These are phyloP conservation scores for Pelagophyceae sp. DNA, from an alignment of 352 stramenopile species.

Conservation along the genomic window DNA sequence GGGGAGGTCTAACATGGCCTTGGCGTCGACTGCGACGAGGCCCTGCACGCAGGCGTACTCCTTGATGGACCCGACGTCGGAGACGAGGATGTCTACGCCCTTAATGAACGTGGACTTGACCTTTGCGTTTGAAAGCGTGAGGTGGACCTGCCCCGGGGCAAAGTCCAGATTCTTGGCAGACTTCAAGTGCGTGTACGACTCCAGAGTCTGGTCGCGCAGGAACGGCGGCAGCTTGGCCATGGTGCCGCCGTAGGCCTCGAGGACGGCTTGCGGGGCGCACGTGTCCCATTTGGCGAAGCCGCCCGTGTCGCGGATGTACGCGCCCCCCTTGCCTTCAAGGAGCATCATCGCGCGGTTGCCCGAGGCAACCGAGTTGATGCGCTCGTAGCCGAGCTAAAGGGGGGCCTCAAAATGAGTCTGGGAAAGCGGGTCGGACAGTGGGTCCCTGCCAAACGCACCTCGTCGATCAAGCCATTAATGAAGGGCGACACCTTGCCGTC, in stretches of 20 bases:
- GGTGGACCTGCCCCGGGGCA: slow-evolving; percentile 22
- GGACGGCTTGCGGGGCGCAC: slow-evolving; percentile 41
- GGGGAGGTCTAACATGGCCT: slow-evolving; percentile 8
- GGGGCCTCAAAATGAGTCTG: too few relatives aligned
- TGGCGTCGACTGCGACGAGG: slow-evolving; percentile 18
- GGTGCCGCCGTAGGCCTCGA: slow-evolving; percentile 43
- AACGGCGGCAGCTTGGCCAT: slow-evolving; percentile 43
- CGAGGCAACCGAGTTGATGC: slow-evolving; percentile 39
- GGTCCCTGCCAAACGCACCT: too few relatives aligned
- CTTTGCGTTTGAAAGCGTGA: slow-evolving; percentile 29
- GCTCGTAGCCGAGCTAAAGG: slow-evolving; percentile 30
- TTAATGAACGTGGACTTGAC: slow-evolving; percentile 13
- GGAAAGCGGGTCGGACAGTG: too few relatives aligned
- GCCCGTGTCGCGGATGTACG: slow-evolving; percentile 49
- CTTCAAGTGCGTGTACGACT: slow-evolving; percentile 34
- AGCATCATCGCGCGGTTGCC: slow-evolving; percentile 53
- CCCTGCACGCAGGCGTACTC: slow-evolving; percentile 21
- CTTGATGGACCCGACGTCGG: slow-evolving; percentile 18
- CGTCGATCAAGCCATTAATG: slow-evolving; percentile 38
- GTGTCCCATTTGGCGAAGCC: slow-evolving; percentile 47
- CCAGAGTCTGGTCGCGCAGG: slow-evolving; percentile 23
- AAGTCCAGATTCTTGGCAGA: slow-evolving; percentile 32
- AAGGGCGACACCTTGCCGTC: slow-evolving; percentile 51
- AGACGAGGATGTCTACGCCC: slow-evolving; percentile 20
- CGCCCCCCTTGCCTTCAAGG: slow-evolving; percentile 41